Evolutionary conservation across 2,329 filamentous ascomycete species (phyloP).

Genomic region (Ophiostoma populinum): DNA sequence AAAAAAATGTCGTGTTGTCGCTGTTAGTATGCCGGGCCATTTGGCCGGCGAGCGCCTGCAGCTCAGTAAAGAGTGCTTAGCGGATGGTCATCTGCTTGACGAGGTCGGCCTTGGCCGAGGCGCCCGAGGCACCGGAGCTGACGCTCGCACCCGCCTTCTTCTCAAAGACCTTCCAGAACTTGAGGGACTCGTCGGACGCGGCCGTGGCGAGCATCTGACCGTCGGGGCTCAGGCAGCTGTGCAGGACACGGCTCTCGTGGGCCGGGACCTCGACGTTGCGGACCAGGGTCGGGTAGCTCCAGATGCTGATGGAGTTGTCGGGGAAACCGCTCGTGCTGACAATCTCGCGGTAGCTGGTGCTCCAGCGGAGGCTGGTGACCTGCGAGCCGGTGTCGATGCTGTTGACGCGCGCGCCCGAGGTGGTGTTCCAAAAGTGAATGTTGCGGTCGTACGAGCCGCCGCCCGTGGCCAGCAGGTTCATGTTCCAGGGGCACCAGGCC

Average conservation of each 20-base stretch:
- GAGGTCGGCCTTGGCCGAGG: slow-evolving; percentile 66
- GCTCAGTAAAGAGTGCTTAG: slow-evolving; percentile 24
- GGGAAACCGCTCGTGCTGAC: slow-evolving; percentile 95
- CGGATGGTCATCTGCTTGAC: slow-evolving; percentile 92
- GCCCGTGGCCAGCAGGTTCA: slow-evolving; percentile 89
- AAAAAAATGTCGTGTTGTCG: slow-evolving; percentile 1
- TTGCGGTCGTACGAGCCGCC: slow-evolving; percentile 93
- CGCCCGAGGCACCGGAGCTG: slow-evolving; percentile 45
- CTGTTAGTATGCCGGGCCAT: too few relatives aligned
- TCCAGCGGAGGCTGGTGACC: slow-evolving; percentile 92
- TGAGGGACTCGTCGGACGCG: slow-evolving; percentile 88
- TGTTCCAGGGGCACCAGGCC: slow-evolving; percentile 97
- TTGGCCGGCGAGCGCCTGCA: too few relatives aligned
- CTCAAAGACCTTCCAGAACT: slow-evolving; percentile 99
- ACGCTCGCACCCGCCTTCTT: slow-evolving; percentile 72
- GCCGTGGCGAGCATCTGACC: slow-evolving; percentile 96
- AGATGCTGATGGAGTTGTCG: slow-evolving; percentile 98
- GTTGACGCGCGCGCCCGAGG: slow-evolving; percentile 92
- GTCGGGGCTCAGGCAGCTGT: slow-evolving; percentile 92
- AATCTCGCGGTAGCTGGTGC: slow-evolving; percentile 92
- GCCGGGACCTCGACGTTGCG: slow-evolving; percentile 97
- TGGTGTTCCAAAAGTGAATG: slow-evolving; percentile 99
- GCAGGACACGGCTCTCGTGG: slow-evolving; percentile 88
- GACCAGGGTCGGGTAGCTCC: slow-evolving; percentile 94
- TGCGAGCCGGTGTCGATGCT: slow-evolving; percentile 97